Evolutionary conservation across 805 yeast genomes (phyloP), one percentile per base, ranked within the genome.

Genomic region (Metschnikowia arizonensis): DNA sequence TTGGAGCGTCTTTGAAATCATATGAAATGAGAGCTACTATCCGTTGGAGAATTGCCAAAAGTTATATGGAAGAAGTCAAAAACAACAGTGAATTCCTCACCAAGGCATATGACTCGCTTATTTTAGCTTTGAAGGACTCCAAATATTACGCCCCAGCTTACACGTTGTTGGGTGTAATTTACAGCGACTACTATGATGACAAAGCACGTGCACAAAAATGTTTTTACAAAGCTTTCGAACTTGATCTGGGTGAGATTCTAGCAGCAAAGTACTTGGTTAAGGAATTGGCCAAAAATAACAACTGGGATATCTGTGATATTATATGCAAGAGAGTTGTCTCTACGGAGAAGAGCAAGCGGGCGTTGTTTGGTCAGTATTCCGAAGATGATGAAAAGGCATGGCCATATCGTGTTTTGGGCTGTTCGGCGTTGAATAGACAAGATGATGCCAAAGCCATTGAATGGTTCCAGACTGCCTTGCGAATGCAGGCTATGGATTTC

Each of bases 391-490:
- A 71, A 50, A 57, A 67, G 1, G 74, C 84, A 2, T 93, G 99
- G 99, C 97, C 97, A 0, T 88, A 82, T 59, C 68, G 97, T 54
- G 87, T 88, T 3, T 66, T 93, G 35, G 99, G 97, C 0, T 80
- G 89, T 53, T 77, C 86, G 2, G 73, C 83, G 4, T 66, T 93
- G 48, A 89, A 87, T 58, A 69, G 62, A 23, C 88, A 82, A 54
- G 82, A 84, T 53, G 87, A 81, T 51, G 80, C 79, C 1, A 81
- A 81, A 45, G 95, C 99, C 0, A 84, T 91, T 38, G 91, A 86
- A 62, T 82, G 86, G 78, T 89, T 88, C 59, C 99, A 93, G 63
- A 77, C 82, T 23, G 89, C 97, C 1, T 69, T 93, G 40, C 74
- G 97, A 50, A 68, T 85, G 51, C 69, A 81, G 34, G 69, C 84